A percentile compares a stretch with the other conserved stretches of the same genome.
phyloP scores from a whole-genome alignment of 73 alveolate genomes.

The Symbiodinium natans region DNA sequence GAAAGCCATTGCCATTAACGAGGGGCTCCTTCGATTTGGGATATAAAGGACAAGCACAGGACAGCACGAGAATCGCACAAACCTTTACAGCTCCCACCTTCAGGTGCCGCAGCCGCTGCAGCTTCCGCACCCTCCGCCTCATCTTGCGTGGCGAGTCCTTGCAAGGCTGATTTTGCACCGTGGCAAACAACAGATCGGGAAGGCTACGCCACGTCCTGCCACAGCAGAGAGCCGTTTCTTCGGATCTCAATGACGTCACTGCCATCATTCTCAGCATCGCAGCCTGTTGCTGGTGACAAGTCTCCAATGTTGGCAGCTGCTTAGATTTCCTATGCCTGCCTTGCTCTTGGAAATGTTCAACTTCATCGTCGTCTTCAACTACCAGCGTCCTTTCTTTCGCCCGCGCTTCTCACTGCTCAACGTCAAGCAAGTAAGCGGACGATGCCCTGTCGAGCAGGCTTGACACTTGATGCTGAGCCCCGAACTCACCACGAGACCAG shows the following conservation, averaged over 20 bases:
- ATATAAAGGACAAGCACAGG: too few species aligned
- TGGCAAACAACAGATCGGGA: too few species aligned
- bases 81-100: background rate
- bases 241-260: background rate
- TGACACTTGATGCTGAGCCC: background rate
- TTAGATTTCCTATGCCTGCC: too few species aligned
- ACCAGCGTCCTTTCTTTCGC: conserved; percentile 30
- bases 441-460: too few species aligned
- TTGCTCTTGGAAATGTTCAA: conserved; percentile 43
- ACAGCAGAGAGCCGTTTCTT: background rate
- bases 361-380: conserved; percentile 47
- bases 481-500: conserved; percentile 89
- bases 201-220: too few species aligned
- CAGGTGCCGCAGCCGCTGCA: background rate
- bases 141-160: background rate
- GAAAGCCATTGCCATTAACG: background rate
- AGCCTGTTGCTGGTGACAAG: too few species aligned
- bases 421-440: too few species aligned
- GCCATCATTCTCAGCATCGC: background rate
- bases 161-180: background rate
- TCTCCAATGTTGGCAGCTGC: too few species aligned
- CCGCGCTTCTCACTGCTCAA: background rate
- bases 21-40: too few species aligned
- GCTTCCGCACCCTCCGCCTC: conserved; percentile 2
- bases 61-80: too few species aligned